Evolutionary conservation across 129 eudicot species (phyloP).

Genomic region (Lactuca sativa): DNA sequence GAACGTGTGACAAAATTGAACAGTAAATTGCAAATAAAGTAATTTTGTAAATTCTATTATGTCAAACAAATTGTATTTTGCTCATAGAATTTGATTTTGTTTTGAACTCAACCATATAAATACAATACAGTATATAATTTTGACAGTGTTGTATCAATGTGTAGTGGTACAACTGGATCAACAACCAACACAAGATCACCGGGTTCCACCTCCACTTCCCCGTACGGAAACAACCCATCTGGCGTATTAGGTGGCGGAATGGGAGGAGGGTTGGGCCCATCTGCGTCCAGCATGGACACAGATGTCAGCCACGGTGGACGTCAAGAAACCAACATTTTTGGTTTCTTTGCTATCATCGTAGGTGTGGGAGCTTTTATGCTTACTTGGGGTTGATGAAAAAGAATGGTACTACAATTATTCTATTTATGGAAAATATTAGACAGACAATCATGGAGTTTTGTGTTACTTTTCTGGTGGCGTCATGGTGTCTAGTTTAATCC

Average conservation of each 20-base stretch:
- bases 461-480: slow-evolving; percentile 7
- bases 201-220: slow-evolving; percentile 27
- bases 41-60: too few relatives aligned
- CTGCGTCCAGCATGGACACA: slow-evolving; percentile 39
- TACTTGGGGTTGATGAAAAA: slow-evolving; percentile 7
- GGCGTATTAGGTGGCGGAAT: slow-evolving; percentile 32
- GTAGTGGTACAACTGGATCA: slow-evolving; percentile 24
- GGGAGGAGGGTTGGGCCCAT: slow-evolving; percentile 36
- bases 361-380: slow-evolving; percentile 12
- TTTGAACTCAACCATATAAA: too few relatives aligned
- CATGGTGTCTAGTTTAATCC: background rate
- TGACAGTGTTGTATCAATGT: background rate
- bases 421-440: background rate
- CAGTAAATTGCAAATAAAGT: too few relatives aligned
- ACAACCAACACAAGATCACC: slow-evolving; percentile 27
- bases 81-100: too few relatives aligned
- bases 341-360: background rate
- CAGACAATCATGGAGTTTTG: slow-evolving; percentile 9
- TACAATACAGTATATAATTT: background rate
- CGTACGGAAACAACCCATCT: slow-evolving; percentile 33
- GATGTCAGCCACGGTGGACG: slow-evolving; percentile 32
- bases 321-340: slow-evolving; percentile 18
- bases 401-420: background rate
- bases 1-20: too few relatives aligned
- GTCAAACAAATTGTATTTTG: too few relatives aligned